Evolutionary conservation across 176 grass and related monocot genomes (phyloP).

Genomic region (Miscanthus lutarioriparius): DNA sequence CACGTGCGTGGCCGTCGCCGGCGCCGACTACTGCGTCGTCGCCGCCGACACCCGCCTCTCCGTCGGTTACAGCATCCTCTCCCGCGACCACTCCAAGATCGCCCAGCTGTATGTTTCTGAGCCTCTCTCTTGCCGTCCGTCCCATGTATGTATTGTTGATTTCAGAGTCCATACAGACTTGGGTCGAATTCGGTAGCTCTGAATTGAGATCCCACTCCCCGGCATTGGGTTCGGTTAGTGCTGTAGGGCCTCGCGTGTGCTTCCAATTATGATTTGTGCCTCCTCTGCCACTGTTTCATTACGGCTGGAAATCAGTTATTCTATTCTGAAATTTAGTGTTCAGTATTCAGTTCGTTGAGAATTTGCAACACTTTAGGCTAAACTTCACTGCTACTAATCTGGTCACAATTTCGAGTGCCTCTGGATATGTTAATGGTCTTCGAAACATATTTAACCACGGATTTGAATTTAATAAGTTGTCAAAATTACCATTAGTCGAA

Average conservation of each 20-base stretch:
- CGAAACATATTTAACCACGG: not conserved
- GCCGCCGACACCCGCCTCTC: slow-evolving; percentile 86
- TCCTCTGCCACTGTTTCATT: not conserved
- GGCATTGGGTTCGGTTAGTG: not conserved
- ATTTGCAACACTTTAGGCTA: not conserved
- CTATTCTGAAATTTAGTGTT: not conserved
- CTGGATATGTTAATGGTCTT: not conserved
- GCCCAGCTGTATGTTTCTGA: slow-evolving; percentile 47
- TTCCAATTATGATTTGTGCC: not conserved
- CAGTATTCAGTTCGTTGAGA: not conserved
- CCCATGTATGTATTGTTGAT: not conserved
- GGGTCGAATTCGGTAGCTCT: not conserved
- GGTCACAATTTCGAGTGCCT: not conserved
- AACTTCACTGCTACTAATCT: not conserved
- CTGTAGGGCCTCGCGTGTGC: not conserved
- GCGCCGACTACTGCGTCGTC: slow-evolving; percentile 83
- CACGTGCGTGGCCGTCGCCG: slow-evolving; percentile 86
- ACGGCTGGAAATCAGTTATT: not conserved
- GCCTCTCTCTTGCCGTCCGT: not conserved
- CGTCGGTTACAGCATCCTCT: slow-evolving; percentile 71
- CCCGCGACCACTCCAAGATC: slow-evolving; percentile 81
- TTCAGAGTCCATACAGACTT: not conserved
- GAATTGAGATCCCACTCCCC: not conserved
- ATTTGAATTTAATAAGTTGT: not conserved
- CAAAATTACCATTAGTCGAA: not conserved